Evolutionary conservation across 2,329 filamentous ascomycete species (phyloP), one percentile per base, ranked within the genome.

Genomic region (Arthrobotrys sinensis): DNA sequence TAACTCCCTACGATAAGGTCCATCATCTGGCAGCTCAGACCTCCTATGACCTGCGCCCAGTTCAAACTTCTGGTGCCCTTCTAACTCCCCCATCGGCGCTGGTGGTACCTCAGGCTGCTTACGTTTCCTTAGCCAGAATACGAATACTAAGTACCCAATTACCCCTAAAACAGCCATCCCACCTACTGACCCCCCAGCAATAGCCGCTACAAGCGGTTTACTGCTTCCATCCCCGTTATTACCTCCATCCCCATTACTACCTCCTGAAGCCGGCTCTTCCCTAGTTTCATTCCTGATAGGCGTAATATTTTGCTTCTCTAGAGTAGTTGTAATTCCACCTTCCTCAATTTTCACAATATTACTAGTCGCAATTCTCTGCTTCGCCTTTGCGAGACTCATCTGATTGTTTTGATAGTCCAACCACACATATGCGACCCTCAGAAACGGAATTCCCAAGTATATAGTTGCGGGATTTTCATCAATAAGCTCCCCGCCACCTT

Each of bases 281-380:
- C 1, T 11, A 14, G 12, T 11, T 52, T 19, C 21, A 7, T 52
- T 52, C 12, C 10, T 14, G 3, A 11, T 12, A 38, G 24, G 24
- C 12, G 24, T 52, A 32, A 16, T 7, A 28, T 52, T 32, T 11
- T 52, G 48, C 24, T 52, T 11, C 12, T 7, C 21, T 52, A 52
- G 21, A 52, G 48, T 52, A 32, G 48, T 11, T 52, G n/a, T 11
- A 52, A 52, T 52, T 11, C 48, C 48, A 52, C n/a, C 48, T 32
- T 52, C 28, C 4, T 52, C 12, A 11, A 52, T 52, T 52, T 52
- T 52, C 4, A 52, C 21, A 52, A 32, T 11, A 7, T 14, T 52
- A 32, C n/a, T 32, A 4, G 11, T n/a, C n/a, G 48, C 12, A 32
- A 52, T 11, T 32, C 21, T 52, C 24, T 52, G 21, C 24, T 12